Evolutionary conservation across 805 yeast genomes (phyloP).

Genomic region (Candida ulmi): DNA sequence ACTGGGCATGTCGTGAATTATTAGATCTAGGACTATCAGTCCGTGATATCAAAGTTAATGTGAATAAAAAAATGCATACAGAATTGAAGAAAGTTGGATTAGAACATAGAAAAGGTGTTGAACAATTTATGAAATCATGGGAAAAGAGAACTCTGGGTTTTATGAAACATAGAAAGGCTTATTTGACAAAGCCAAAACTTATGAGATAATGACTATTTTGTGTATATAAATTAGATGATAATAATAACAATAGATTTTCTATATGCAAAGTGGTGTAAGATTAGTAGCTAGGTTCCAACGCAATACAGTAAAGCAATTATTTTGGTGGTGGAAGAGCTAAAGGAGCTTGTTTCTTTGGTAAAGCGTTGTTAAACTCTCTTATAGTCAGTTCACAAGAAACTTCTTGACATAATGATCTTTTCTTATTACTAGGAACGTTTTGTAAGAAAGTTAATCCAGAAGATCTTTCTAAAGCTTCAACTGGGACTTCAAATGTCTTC

Average conservation of each 20-base stretch:
- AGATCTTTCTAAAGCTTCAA: slow-evolving; percentile 83
- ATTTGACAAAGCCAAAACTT: not conserved
- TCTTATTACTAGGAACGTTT: slow-evolving; percentile 51
- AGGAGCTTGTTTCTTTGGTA: slow-evolving; percentile 17
- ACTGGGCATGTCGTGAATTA: slow-evolving; percentile 16
- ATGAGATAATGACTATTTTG: not conserved
- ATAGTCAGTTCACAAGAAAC: slow-evolving; percentile 75
- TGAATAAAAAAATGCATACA: slow-evolving; percentile 5
- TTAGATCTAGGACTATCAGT: slow-evolving; percentile 13
- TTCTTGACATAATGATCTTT: slow-evolving; percentile 70
- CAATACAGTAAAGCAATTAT: slow-evolving; percentile 1
- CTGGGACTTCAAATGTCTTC: slow-evolving; percentile 75
- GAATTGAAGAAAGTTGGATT: not conserved
- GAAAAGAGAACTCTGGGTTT: not conserved
- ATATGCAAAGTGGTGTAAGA: no score
- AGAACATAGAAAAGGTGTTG: not conserved
- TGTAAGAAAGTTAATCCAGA: slow-evolving; percentile 80
- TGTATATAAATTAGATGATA: not conserved
- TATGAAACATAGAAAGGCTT: not conserved
- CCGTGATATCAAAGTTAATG: slow-evolving; percentile 11
- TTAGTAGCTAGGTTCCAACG: no score
- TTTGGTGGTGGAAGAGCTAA: slow-evolving; percentile 20
- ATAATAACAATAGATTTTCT: no score
- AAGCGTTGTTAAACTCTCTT: slow-evolving; percentile 60
- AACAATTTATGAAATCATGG: not conserved